Evolutionary conservation across 2,329 filamentous ascomycete genomes (phyloP).

Genomic region (Colletotrichum sp.): DNA sequence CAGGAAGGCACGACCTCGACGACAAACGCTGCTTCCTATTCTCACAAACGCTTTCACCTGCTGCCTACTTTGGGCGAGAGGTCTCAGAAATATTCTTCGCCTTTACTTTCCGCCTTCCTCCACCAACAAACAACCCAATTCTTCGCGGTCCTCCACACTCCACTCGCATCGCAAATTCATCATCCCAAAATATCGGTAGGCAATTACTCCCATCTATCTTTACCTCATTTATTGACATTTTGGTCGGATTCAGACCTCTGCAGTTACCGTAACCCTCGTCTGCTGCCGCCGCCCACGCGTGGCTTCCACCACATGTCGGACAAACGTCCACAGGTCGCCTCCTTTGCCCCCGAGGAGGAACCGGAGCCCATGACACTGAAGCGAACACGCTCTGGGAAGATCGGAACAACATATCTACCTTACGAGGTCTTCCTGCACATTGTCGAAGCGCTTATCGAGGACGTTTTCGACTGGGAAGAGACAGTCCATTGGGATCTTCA

Average conservation of each 20-base stretch:
- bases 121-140: not conserved
- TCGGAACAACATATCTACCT: not conserved
- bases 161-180: not conserved
- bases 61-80: not conserved
- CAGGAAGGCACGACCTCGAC: not conserved
- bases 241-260: not conserved
- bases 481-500: not conserved
- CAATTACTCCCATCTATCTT: not conserved
- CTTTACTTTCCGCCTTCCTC: not conserved
- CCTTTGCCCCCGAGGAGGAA: not conserved
- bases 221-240: not conserved
- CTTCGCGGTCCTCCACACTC: no score
- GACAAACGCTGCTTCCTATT: not conserved
- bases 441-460: not conserved
- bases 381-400: not conserved
- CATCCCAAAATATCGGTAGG: not conserved
- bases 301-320: not conserved
- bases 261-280: not conserved
- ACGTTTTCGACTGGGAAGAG: not conserved
- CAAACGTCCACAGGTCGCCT: not conserved
- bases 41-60: not conserved
- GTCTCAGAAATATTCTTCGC: no score
- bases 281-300: not conserved
- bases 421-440: not conserved
- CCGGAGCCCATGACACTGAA: not conserved